Evolutionary conservation across 768 basidiomycete genomes (phyloP).

Genomic region (Crassisporium funariophilum): DNA sequence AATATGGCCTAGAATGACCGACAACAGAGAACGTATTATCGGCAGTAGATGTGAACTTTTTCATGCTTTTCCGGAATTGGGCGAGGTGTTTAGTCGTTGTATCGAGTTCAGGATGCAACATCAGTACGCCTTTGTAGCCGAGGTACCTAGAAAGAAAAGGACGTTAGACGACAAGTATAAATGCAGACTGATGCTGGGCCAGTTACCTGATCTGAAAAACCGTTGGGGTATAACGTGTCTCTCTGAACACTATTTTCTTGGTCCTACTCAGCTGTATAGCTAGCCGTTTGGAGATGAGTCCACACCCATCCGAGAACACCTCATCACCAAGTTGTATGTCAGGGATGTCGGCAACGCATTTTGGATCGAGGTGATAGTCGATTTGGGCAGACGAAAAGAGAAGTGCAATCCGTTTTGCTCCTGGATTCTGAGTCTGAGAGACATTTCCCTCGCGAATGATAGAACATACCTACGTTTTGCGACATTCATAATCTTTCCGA

Average conservation of each 20-base stretch:
- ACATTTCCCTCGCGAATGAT: too few species aligned
- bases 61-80: constrained; percentile 70
- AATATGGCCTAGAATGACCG: constrained; percentile 61
- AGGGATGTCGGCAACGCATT: constrained; percentile 52
- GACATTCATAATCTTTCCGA: constrained; percentile 59
- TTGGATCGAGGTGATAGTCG: constrained; percentile 56
- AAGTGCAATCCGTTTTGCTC: constrained; percentile 67
- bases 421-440: too few species aligned
- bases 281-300: constrained; percentile 56
- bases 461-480: constrained; percentile 53
- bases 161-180: background rate
- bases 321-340: constrained; percentile 61
- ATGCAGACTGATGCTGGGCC: background rate
- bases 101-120: constrained; percentile 65
- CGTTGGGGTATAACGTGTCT: constrained; percentile 56
- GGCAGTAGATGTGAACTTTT: constrained; percentile 59
- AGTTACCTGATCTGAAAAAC: constrained; percentile 65
- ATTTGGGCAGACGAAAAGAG: constrained; percentile 66
- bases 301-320: constrained; percentile 70
- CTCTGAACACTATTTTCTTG: constrained; percentile 58
- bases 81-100: constrained; percentile 45
- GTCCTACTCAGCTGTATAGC: constrained; percentile 53
- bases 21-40: constrained; percentile 70
- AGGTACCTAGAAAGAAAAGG: constrained; percentile 46
- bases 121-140: constrained; percentile 74